phyloP scores from a whole-genome alignment of 2,329 filamentous ascomycete species.

The Botrytis sinoallii region DNA sequence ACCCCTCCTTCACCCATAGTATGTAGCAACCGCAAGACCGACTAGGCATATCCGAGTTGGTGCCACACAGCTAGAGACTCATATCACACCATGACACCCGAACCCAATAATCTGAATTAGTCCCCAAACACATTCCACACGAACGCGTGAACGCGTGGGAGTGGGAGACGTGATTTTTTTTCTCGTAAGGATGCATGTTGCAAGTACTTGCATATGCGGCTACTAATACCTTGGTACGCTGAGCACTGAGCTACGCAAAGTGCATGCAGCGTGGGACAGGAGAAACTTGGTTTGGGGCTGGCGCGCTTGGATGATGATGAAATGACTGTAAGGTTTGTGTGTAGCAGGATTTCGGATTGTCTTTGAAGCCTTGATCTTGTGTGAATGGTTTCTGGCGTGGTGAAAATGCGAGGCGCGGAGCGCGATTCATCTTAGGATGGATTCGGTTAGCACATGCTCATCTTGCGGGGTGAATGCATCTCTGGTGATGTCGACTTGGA shows the following conservation, averaged over 20 bases:
- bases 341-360: not conserved
- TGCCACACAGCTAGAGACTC: not conserved
- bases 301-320: not conserved
- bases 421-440: not conserved
- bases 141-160: not conserved
- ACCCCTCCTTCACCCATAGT: not conserved
- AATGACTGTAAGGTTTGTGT: not conserved
- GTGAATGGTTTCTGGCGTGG: not conserved
- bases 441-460: not conserved
- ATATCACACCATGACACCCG: not conserved
- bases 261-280: not conserved
- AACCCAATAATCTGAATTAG: not conserved
- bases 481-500: not conserved
- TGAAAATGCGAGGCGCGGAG: not conserved
- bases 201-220: constrained; percentile 4
- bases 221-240: not conserved
- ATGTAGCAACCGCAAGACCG: not conserved
- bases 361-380: not conserved
- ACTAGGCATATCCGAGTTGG: not conserved
- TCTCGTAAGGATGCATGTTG: not conserved
- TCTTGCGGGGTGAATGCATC: constrained; percentile 2
- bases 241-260: not conserved
- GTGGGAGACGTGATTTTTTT: not conserved
- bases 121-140: not conserved
- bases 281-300: not conserved